Conservation (phyloP, 495 filamentous ascomycete species). For the Aspergillus carlsbadensis region DNA sequence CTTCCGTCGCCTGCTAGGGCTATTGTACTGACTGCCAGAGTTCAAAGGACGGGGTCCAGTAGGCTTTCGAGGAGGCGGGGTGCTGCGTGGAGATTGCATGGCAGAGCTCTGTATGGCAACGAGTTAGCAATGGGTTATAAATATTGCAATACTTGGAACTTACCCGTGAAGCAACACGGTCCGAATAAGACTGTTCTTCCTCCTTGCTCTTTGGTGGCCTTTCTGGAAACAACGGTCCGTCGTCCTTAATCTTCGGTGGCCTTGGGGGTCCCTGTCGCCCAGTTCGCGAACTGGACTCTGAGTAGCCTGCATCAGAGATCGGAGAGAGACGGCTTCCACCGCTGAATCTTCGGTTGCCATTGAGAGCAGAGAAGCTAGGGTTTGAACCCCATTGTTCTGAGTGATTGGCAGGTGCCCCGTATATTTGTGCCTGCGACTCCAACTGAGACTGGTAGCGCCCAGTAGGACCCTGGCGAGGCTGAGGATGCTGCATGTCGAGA, state of each 20-base stretch:
- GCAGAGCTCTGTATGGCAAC: constrained; percentile 30
- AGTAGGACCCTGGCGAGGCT: constrained; percentile 80
- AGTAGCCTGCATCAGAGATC: constrained; percentile 53
- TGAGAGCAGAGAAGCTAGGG: constrained; percentile 43
- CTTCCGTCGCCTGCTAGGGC: constrained; percentile 45
- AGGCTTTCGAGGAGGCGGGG: constrained; percentile 51
- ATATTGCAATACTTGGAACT: constrained; percentile 11
- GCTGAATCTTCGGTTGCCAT: constrained; percentile 45
- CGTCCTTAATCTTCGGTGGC: constrained; percentile 53
- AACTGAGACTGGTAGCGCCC: constrained; percentile 77
- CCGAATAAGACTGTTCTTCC: constrained; percentile 38
- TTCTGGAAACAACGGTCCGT: constrained; percentile 51
- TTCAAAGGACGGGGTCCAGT: constrained; percentile 54
- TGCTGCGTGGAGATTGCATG: constrained; percentile 39
- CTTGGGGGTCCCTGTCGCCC: constrained; percentile 42
- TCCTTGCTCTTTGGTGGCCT: constrained; percentile 44
- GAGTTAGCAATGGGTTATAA: constrained; percentile 8
- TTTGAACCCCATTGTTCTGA: constrained; percentile 75
- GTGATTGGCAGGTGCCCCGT: constrained; percentile 57
- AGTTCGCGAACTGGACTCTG: constrained; percentile 39
- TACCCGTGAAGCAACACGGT: constrained; percentile 46
- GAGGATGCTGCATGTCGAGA: constrained; percentile 84
- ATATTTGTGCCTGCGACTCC: constrained; percentile 76
- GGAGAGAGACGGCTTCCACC: constrained; percentile 49
- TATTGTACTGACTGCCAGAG: constrained; percentile 45